These are phyloP conservation scores for Cyberlindnera xylosilytica DNA, from an alignment of 805 yeast genomes.

Conservation along the genomic window DNA sequence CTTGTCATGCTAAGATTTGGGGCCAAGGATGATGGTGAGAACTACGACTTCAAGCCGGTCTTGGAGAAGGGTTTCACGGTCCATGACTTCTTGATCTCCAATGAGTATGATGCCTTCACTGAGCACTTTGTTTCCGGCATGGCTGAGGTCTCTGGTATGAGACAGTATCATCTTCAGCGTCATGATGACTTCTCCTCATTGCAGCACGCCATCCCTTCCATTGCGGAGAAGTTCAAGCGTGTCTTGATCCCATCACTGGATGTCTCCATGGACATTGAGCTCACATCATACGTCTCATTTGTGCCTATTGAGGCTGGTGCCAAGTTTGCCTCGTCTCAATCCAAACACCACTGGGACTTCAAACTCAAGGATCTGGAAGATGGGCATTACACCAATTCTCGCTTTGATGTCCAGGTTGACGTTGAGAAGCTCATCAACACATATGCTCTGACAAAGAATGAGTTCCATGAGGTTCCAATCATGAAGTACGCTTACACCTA, in stretches of 20 bases:
- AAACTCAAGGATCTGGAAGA: constrained; percentile 21
- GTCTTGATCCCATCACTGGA: constrained; percentile 11
- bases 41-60: constrained; percentile 8
- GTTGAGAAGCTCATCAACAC: constrained; percentile 3
- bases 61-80: constrained; percentile 11
- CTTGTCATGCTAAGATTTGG: constrained; percentile 11
- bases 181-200: constrained; percentile 5
- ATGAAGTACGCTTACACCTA: constrained; percentile 9
- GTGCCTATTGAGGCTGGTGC: constrained; percentile 7
- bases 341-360: constrained; percentile 6
- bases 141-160: constrained; percentile 5
- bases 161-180: constrained; percentile 14
- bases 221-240: constrained; percentile 13
- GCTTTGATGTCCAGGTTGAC: constrained; percentile 18
- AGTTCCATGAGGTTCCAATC: constrained; percentile 16
- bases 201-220: constrained; percentile 10
- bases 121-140: constrained; percentile 2
- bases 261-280: constrained; percentile 10
- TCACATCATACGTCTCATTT: constrained; percentile 5
- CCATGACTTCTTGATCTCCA: constrained; percentile 10
- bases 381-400: constrained; percentile 21
- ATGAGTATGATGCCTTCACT: constrained; percentile 10
- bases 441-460: constrained; percentile 5
- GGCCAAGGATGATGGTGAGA: not conserved
- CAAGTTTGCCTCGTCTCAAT: not conserved